Conservation (phyloP, 768 basidiomycete species). For the Boletus tylopilopsis region DNA sequence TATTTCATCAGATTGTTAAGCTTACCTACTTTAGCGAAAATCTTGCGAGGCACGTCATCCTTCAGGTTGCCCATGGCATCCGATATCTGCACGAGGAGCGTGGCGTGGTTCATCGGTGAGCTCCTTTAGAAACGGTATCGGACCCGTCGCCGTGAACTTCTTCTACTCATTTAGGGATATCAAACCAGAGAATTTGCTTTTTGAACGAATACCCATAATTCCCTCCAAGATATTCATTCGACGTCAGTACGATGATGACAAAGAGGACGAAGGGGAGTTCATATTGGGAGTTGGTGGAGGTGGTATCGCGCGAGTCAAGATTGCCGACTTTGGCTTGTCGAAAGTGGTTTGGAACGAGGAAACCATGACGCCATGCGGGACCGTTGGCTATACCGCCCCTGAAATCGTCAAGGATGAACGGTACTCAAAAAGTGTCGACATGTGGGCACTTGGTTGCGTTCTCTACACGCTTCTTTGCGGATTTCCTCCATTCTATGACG, state of each 20-base stretch:
- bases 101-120: slow-evolving; percentile 89
- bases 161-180: slow-evolving; percentile 58
- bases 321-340: slow-evolving; percentile 95
- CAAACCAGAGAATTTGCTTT: slow-evolving; percentile 96
- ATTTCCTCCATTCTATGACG: slow-evolving; percentile 98
- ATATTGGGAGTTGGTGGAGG: slow-evolving; percentile 90
- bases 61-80: slow-evolving; percentile 93
- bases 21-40: slow-evolving; percentile 98
- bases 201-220: slow-evolving; percentile 87
- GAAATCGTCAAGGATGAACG: slow-evolving; percentile 99
- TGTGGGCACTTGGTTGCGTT: slow-evolving; percentile 99
- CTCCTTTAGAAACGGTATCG: neutral
- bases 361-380: slow-evolving; percentile 99
- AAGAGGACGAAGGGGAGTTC: slow-evolving; percentile 98
- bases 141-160: neutral
- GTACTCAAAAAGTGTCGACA: slow-evolving; percentile 95
- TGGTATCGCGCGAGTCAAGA: slow-evolving; percentile 96
- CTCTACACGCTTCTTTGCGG: slow-evolving; percentile 97
- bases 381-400: slow-evolving; percentile 98
- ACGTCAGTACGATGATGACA: slow-evolving; percentile 95
- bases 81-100: slow-evolving; percentile 96
- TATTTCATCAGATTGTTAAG: slow-evolving; percentile 99
- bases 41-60: slow-evolving; percentile 93
- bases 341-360: slow-evolving; percentile 99
- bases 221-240: slow-evolving; percentile 73